Evolutionary conservation across 208 protist genomes (phyloP).

Genomic region (Trypanosoma boissoni): DNA sequence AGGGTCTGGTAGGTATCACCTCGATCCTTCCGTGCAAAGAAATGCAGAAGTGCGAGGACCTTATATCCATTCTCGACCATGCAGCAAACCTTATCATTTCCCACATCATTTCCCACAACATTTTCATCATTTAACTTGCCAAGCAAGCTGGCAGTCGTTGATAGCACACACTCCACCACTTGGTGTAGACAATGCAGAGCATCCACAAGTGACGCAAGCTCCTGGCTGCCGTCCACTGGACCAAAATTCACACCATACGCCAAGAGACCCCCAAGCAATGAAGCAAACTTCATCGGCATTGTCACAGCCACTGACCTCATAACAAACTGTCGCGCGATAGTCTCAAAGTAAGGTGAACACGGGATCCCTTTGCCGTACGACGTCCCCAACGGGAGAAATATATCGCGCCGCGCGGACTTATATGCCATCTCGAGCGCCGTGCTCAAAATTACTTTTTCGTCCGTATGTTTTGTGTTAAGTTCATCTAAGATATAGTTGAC

Average conservation of each 20-base stretch:
- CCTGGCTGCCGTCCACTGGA: no score
- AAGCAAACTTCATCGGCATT: slow-evolving; percentile 30
- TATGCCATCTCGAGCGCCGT: no score
- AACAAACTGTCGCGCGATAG: slow-evolving; percentile 26
- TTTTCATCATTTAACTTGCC: no score
- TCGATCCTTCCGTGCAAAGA: slow-evolving; percentile 4
- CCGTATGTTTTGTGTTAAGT: no score
- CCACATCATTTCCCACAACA: background rate
- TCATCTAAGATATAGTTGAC: no score
- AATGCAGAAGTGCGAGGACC: background rate
- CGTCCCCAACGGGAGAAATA: no score
- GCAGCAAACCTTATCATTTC: background rate
- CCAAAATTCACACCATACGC: slow-evolving; percentile 33
- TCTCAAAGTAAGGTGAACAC: no score
- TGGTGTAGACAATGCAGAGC: slow-evolving; percentile 5
- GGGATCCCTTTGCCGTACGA: no score
- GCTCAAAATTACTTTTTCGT: no score
- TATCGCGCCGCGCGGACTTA: no score
- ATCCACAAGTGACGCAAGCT: slow-evolving; percentile 3
- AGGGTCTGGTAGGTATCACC: background rate
- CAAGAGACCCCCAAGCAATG: slow-evolving; percentile 29
- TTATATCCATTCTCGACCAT: slow-evolving; percentile 1
- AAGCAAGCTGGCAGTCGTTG: background rate
- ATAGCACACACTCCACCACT: background rate
- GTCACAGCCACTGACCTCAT: slow-evolving; percentile 10